A percentile compares a stretch with the other conserved stretches of the same genome.
phyloP scores from a whole-genome alignment of 805 yeast genomes.

The Candida cerambycidarum region DNA sequence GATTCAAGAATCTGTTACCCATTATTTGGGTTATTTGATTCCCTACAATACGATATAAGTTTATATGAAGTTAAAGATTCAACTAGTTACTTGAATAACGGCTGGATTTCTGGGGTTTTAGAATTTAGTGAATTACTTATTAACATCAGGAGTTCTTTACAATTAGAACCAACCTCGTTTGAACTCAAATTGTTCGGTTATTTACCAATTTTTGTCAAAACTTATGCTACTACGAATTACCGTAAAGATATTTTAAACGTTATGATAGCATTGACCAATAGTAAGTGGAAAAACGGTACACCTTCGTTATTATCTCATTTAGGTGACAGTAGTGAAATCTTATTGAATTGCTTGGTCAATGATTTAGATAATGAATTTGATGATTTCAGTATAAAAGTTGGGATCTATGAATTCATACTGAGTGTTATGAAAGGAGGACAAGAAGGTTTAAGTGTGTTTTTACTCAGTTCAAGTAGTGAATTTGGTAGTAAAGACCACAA shows the following conservation, averaged over 20 bases:
- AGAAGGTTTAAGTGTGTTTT: slow-evolving; percentile 72
- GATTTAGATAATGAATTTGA: slow-evolving; percentile 62
- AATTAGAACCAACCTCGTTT: slow-evolving; percentile 52
- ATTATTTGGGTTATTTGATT: slow-evolving; percentile 49
- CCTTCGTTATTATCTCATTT: slow-evolving; percentile 84
- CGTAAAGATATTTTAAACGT: slow-evolving; percentile 55
- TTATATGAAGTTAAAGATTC: slow-evolving; percentile 42
- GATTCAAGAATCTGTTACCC: slow-evolving; percentile 55
- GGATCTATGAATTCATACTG: slow-evolving; percentile 63
- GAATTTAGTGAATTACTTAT: slow-evolving; percentile 58
- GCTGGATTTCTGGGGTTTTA: slow-evolving; percentile 52
- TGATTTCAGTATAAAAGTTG: slow-evolving; percentile 51
- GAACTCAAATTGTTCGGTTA: slow-evolving; percentile 60
- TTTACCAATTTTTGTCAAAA: slow-evolving; percentile 55
- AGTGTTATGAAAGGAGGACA: slow-evolving; percentile 70
- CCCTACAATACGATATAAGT: slow-evolving; percentile 37
- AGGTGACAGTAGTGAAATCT: slow-evolving; percentile 60
- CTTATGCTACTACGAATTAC: slow-evolving; percentile 54
- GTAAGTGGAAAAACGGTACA: slow-evolving; percentile 54
- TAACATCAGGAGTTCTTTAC: slow-evolving; percentile 48
- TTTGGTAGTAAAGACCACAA: slow-evolving; percentile 33
- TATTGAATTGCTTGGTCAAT: slow-evolving; percentile 57
- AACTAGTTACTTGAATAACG: slow-evolving; percentile 46
- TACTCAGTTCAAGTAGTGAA: no score
- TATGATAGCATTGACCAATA: slow-evolving; percentile 56